A percentile compares a stretch with the other conserved stretches of the same genome.
phyloP scores from a whole-genome alignment of 1,284 basidiomycete genomes.

The Rugosomyces carneus region DNA sequence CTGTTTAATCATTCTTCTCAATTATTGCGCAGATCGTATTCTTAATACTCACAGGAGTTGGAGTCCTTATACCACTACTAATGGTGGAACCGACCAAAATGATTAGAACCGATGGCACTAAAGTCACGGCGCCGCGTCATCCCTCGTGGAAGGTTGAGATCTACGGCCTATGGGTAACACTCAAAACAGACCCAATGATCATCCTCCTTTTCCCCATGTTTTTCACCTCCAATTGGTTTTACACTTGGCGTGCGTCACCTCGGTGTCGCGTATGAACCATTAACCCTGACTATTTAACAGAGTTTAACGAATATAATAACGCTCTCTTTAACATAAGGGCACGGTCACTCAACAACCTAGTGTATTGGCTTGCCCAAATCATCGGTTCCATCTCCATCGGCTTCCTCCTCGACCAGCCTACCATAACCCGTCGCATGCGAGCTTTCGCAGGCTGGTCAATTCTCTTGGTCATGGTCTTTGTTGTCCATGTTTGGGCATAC shows the following conservation, averaged over 20 bases:
- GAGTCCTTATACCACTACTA: slow-evolving; percentile 54
- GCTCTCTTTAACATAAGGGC: slow-evolving; percentile 65
- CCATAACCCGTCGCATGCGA: slow-evolving; percentile 49
- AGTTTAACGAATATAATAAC: slow-evolving; percentile 63
- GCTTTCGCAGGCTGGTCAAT: slow-evolving; percentile 59
- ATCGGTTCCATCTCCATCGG: slow-evolving; percentile 57
- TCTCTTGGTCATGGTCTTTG: slow-evolving; percentile 54
- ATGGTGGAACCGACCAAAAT: slow-evolving; percentile 67
- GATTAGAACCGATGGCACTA: slow-evolving; percentile 67
- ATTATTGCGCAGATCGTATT: slow-evolving; percentile 54
- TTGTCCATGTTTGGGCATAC: slow-evolving; percentile 63
- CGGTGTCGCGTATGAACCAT: background rate
- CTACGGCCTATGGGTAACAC: slow-evolving; percentile 40
- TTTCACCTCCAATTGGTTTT: slow-evolving; percentile 26
- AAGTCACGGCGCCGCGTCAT: slow-evolving; percentile 50
- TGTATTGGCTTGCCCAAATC: slow-evolving; percentile 67
- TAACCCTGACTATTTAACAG: slow-evolving; percentile 25
- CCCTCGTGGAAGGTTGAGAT: slow-evolving; percentile 69
- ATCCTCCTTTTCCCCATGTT: slow-evolving; percentile 35
- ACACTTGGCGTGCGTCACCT: slow-evolving; percentile 46
- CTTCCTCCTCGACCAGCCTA: slow-evolving; percentile 51
- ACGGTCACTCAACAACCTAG: slow-evolving; percentile 58
- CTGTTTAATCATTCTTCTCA: background rate
- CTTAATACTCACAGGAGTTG: slow-evolving; percentile 60
- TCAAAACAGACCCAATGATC: slow-evolving; percentile 54